A percentile compares a stretch with the other conserved stretches of the same genome.
Evolutionary conservation across 2,329 filamentous ascomycete species (phyloP).

Genomic region (Fusarium sp.): DNA sequence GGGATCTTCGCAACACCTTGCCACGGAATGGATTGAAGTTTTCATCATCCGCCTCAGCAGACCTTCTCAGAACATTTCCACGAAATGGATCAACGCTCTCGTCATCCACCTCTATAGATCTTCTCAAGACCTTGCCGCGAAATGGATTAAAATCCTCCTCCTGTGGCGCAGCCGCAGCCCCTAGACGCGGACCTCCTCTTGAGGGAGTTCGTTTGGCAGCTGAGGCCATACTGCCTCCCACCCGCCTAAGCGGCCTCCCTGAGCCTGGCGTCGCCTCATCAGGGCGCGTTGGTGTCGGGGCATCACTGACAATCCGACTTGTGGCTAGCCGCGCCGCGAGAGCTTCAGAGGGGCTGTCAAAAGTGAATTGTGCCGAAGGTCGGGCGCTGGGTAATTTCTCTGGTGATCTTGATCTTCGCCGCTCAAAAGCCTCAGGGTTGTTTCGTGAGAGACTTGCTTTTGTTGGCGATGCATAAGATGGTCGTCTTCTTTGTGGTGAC

Average conservation of each 20-base stretch:
- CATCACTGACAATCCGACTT: constrained; percentile 44
- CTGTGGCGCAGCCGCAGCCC: constrained; percentile 57
- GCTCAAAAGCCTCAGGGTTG: constrained; percentile 69
- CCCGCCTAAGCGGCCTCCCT: constrained; percentile 32
- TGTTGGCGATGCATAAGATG: constrained; percentile 76
- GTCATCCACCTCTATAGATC: constrained; percentile 50
- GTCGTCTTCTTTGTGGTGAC: constrained; percentile 54
- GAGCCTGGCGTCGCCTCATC: constrained; percentile 28
- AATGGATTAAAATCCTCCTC: constrained; percentile 50
- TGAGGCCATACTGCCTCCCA: constrained; percentile 51
- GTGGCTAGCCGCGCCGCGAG: constrained; percentile 50
- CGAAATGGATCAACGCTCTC: constrained; percentile 51
- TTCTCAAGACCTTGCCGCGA: constrained; percentile 46
- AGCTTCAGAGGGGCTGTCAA: constrained; percentile 47
- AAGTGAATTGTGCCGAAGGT: constrained; percentile 18
- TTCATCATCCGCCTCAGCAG: constrained; percentile 39
- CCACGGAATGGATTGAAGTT: constrained; percentile 51
- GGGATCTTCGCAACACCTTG: constrained; percentile 47
- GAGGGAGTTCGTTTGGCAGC: constrained; percentile 57
- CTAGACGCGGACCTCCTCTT: constrained; percentile 56
- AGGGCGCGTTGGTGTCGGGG: constrained; percentile 31
- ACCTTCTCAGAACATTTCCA: constrained; percentile 47
- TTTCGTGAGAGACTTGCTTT: constrained; percentile 72
- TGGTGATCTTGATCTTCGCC: constrained; percentile 56
- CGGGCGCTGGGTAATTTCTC: constrained; percentile 46